Conservation (phyloP, 2,329 filamentous ascomycete genomes). For the Eutypella sp. region DNA sequence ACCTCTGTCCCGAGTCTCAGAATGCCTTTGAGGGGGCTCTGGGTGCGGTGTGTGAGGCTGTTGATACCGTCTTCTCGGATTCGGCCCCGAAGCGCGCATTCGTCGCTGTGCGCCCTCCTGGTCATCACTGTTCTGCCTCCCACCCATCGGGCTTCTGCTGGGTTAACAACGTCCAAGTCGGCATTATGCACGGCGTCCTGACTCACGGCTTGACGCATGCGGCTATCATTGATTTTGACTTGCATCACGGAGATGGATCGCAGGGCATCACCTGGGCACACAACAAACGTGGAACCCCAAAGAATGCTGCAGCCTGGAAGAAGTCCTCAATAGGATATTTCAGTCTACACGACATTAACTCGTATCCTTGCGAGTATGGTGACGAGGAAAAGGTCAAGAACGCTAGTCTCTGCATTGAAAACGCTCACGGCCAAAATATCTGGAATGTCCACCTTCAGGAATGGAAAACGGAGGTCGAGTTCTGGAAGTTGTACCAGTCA, state of each 20-base stretch:
- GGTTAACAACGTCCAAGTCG: constrained; percentile 97
- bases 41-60: constrained; percentile 87
- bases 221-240: constrained; percentile 86
- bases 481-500: constrained; percentile 81
- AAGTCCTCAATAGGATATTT: constrained; percentile 92
- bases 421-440: constrained; percentile 86
- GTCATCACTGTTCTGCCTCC: constrained; percentile 88
- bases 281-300: constrained; percentile 67
- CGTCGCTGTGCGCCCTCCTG: constrained; percentile 86
- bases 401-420: constrained; percentile 90
- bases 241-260: constrained; percentile 93
- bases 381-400: constrained; percentile 90
- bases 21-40: constrained; percentile 86
- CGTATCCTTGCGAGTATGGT: constrained; percentile 92
- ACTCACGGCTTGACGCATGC: constrained; percentile 86
- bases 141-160: constrained; percentile 96
- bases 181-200: constrained; percentile 84
- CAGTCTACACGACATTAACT: constrained; percentile 96
- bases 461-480: constrained; percentile 78
- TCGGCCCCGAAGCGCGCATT: constrained; percentile 71
- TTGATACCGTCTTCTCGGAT: constrained; percentile 72
- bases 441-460: constrained; percentile 94
- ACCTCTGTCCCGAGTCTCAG: constrained; percentile 80
- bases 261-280: constrained; percentile 91
- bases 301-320: constrained; percentile 71